phyloP scores from a whole-genome alignment of 176 grass and related monocot species.

The Zoysia japonica region DNA sequence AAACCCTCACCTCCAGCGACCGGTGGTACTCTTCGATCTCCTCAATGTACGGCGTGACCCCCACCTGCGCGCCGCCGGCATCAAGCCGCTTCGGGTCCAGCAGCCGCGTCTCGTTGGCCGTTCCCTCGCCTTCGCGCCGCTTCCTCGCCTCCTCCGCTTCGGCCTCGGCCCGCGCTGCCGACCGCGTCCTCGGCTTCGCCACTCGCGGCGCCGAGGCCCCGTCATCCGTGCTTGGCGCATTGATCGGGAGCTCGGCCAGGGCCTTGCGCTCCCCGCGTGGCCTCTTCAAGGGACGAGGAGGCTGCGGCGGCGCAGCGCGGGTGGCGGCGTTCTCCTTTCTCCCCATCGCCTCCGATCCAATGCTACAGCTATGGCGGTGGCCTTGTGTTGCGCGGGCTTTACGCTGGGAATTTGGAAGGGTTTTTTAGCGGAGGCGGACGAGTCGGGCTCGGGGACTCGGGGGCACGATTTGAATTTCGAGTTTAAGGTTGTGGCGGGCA shows the following conservation, averaged over 20 bases:
- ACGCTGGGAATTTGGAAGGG: background rate
- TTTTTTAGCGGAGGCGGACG: background rate
- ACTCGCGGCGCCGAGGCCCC: background rate
- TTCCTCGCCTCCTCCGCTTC: conserved; percentile 14
- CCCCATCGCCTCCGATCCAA: conserved; percentile 24
- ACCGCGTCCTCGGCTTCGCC: conserved; percentile 43
- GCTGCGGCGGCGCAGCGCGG: conserved; percentile 11
- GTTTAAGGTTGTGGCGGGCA: background rate
- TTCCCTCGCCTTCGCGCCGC: background rate
- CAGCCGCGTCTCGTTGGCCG: background rate
- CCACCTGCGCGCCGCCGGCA: conserved; percentile 20
- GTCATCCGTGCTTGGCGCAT: background rate
- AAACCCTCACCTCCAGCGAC: conserved; percentile 51
- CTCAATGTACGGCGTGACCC: conserved; percentile 22
- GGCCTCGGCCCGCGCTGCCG: conserved; percentile 36
- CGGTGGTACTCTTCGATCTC: conserved; percentile 48
- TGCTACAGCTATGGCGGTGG: background rate
- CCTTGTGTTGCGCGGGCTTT: background rate
- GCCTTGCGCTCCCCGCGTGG: conserved; percentile 25
- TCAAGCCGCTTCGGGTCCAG: background rate
- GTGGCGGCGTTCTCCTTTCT: conserved; percentile 18
- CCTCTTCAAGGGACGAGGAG: background rate
- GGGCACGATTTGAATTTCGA: conserved; percentile 17
- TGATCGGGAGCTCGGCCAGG: conserved; percentile 31
- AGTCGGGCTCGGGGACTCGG: background rate